These are phyloP conservation scores for Daldinia sp. DNA, from an alignment of 2,329 filamentous ascomycete species.

Conservation along the genomic window DNA sequence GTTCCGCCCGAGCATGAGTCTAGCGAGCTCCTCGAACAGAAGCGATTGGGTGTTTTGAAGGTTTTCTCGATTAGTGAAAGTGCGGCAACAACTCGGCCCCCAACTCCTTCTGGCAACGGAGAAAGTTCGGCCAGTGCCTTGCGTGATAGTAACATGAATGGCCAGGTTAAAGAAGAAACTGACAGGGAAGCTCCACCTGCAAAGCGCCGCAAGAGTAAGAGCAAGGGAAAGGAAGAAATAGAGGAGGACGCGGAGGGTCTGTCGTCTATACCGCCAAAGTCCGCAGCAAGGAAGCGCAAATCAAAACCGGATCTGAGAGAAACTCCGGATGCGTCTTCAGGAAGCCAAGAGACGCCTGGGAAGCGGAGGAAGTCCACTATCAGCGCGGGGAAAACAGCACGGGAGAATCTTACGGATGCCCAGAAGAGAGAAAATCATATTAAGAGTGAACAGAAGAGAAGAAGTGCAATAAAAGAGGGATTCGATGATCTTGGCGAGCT, in stretches of 20 bases:
- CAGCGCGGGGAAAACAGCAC: constrained; percentile 55
- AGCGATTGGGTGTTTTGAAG: constrained; percentile 63
- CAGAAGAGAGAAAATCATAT: constrained; percentile 86
- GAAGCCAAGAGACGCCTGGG: constrained; percentile 47
- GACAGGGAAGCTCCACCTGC: constrained; percentile 54
- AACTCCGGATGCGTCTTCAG: constrained; percentile 45
- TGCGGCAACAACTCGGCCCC: constrained; percentile 65
- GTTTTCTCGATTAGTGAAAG: constrained; percentile 67
- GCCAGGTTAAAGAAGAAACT: constrained; percentile 47
- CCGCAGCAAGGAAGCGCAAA: constrained; percentile 56
- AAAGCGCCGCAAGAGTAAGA: constrained; percentile 67
- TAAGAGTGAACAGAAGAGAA: constrained; percentile 61
- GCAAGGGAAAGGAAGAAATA: constrained; percentile 57
- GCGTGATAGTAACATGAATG: constrained; percentile 40
- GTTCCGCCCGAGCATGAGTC: constrained; percentile 65
- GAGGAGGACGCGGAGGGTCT: constrained; percentile 55
- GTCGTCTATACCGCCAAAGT: constrained; percentile 42
- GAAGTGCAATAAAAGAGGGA: constrained; percentile 75
- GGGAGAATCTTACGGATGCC: constrained; percentile 84
- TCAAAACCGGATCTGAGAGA: constrained; percentile 54
- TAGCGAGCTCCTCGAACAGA: constrained; percentile 63
- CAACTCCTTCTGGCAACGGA: constrained; percentile 58
- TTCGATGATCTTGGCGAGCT: constrained; percentile 82
- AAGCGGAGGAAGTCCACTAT: constrained; percentile 61
- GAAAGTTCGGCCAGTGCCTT: constrained; percentile 36